These are phyloP conservation scores for Psophocarpus tetragonolobus DNA, from an alignment of 306 rosid genomes.

Conservation along the genomic window DNA sequence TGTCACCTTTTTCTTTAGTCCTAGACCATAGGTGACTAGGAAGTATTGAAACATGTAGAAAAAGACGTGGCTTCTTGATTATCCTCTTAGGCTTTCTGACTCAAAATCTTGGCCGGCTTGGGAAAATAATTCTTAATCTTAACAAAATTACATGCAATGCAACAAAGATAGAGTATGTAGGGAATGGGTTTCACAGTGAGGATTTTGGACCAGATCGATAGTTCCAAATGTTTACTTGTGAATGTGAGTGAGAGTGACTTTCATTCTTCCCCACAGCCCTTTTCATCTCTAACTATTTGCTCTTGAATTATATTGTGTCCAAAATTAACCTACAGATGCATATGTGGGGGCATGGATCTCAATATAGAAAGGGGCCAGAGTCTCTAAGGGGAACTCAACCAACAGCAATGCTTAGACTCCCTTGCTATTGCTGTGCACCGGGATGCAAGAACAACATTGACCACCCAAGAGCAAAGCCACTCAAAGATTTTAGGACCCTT, in stretches of 20 bases:
- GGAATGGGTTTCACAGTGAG: slow-evolving; percentile 19
- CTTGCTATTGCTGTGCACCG: slow-evolving; percentile 82
- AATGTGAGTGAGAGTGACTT: slow-evolving; percentile 8
- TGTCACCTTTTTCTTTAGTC: slow-evolving; percentile 39
- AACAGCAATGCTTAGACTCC: slow-evolving; percentile 93
- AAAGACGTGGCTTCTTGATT: slow-evolving; percentile 23
- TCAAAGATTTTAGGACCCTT: slow-evolving; percentile 91
- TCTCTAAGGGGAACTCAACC: slow-evolving; percentile 93
- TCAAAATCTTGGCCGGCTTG: slow-evolving; percentile 7
- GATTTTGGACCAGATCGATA: slow-evolving; percentile 10
- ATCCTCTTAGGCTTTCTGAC: slow-evolving; percentile 15
- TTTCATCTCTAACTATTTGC: background rate
- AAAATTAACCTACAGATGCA: slow-evolving; percentile 59
- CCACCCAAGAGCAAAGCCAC: slow-evolving; percentile 84
- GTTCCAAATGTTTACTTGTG: background rate
- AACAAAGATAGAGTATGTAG: slow-evolving; percentile 8
- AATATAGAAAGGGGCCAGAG: slow-evolving; percentile 88
- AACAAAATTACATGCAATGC: slow-evolving; percentile 32
- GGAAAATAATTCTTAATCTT: slow-evolving; percentile 17
- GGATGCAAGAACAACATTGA: slow-evolving; percentile 96
- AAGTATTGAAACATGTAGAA: slow-evolving; percentile 38
- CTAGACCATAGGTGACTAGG: slow-evolving; percentile 32
- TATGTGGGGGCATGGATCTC: slow-evolving; percentile 99
- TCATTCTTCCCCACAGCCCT: background rate
- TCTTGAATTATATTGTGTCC: background rate